phyloP scores from a whole-genome alignment of 106 monocot species.

The Agapanthus africanus region DNA sequence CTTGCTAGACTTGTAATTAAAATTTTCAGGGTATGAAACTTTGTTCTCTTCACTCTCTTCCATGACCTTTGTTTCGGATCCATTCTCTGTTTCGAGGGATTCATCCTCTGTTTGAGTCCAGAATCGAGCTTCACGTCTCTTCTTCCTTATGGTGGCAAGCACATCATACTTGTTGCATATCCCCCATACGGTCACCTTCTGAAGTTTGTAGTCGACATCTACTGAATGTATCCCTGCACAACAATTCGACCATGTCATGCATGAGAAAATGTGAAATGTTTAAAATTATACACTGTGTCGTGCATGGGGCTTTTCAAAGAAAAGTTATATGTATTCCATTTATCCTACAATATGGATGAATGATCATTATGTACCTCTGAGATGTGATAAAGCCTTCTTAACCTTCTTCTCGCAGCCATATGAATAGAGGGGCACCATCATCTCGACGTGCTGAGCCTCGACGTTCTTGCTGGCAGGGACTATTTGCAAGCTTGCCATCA shows the following conservation, averaged over 20 bases:
- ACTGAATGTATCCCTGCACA: slow-evolving; percentile 84
- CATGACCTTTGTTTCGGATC: not conserved
- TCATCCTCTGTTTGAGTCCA: slow-evolving; percentile 39
- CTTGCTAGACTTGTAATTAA: slow-evolving; percentile 24
- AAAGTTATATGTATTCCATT: too few relatives aligned
- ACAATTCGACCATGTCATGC: too few relatives aligned
- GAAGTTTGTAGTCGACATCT: slow-evolving; percentile 53
- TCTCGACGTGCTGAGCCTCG: slow-evolving; percentile 74
- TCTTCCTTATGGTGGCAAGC: slow-evolving; percentile 65
- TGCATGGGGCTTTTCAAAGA: too few relatives aligned
- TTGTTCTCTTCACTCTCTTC: not conserved
- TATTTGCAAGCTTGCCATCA: slow-evolving; percentile 59
- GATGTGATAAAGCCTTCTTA: slow-evolving; percentile 69
- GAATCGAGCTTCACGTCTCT: slow-evolving; percentile 66
- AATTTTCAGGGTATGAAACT: not conserved
- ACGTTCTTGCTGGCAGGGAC: slow-evolving; percentile 47
- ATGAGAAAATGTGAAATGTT: too few relatives aligned
- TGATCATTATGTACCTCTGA: too few relatives aligned
- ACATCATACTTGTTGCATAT: slow-evolving; percentile 75
- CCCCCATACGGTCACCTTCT: slow-evolving; percentile 97
- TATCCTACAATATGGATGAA: too few relatives aligned
- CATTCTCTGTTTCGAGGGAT: not conserved
- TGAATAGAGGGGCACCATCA: slow-evolving; percentile 90
- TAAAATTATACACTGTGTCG: too few relatives aligned
- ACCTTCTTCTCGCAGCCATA: slow-evolving; percentile 88